Percentiles rank a stretch among this genome's conserved stretches.
Conservation (phyloP, 208 protist genomes). For the Crithidia expoeki region DNA sequence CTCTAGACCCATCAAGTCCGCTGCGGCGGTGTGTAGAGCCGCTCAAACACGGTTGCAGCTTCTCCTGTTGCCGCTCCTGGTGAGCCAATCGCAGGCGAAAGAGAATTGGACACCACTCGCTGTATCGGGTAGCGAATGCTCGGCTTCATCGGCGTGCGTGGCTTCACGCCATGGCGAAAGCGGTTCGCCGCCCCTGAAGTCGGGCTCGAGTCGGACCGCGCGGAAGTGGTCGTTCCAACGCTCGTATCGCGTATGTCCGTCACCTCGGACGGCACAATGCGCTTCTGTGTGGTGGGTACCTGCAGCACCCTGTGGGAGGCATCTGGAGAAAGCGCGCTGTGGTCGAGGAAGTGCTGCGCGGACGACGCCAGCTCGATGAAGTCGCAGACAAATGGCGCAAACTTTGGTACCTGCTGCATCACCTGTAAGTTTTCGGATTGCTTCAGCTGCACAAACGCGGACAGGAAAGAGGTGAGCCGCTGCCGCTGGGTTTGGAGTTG, state of each 20-base stretch:
- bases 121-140: slow-evolving; percentile 31
- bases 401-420: slow-evolving; percentile 38
- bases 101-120: slow-evolving; percentile 7
- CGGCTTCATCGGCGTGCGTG: slow-evolving; percentile 38
- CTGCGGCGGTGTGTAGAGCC: slow-evolving; percentile 36
- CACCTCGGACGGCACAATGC: slow-evolving; percentile 7
- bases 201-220: slow-evolving; percentile 17
- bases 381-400: slow-evolving; percentile 48
- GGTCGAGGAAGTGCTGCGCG: slow-evolving; percentile 47
- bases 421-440: slow-evolving; percentile 32
- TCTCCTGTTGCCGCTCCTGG: background rate
- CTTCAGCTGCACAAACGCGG: slow-evolving; percentile 37
- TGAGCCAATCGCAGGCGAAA: background rate
- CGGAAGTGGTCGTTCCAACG: slow-evolving; percentile 21
- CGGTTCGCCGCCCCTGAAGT: background rate
- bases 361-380: slow-evolving; percentile 44
- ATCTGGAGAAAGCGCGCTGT: background rate
- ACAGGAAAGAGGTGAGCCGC: slow-evolving; percentile 27
- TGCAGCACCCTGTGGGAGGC: background rate
- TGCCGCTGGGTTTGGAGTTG: slow-evolving; percentile 11
- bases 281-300: slow-evolving; percentile 23
- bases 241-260: slow-evolving; percentile 22
- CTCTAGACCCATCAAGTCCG: background rate
- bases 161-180: slow-evolving; percentile 4
- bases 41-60: slow-evolving; percentile 35